Evolutionary conservation across 768 basidiomycete species (phyloP).

Genomic region (Leucocoprinus sp.): DNA sequence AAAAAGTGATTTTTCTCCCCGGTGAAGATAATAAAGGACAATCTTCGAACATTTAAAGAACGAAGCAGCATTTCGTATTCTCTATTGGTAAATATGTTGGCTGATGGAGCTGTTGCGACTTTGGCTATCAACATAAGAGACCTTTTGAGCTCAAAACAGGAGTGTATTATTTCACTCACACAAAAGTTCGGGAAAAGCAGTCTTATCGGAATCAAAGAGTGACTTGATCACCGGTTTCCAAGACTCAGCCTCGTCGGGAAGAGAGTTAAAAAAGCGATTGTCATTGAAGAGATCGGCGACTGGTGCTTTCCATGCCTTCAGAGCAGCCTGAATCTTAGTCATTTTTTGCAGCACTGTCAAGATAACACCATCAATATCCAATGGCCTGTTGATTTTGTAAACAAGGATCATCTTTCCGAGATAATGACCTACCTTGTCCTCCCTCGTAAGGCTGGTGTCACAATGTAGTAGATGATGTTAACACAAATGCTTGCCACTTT

Average conservation of each 20-base stretch:
- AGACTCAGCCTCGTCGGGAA: conserved; percentile 40
- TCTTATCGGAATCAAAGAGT: conserved; percentile 81
- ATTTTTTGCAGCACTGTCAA: conserved; percentile 71
- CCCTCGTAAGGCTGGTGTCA: conserved; percentile 73
- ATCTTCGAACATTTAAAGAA: conserved; percentile 77
- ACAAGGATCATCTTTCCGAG: background rate
- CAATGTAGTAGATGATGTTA: conserved; percentile 78
- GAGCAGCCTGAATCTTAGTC: conserved; percentile 63
- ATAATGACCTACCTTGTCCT: conserved; percentile 52
- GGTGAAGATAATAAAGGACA: conserved; percentile 80
- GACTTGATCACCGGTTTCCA: conserved; percentile 79
- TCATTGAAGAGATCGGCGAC: conserved; percentile 82
- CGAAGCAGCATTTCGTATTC: conserved; percentile 90
- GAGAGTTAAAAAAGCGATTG: conserved; percentile 77
- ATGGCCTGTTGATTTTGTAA: conserved; percentile 37
- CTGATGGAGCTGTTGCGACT: conserved; percentile 78
- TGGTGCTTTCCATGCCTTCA: conserved; percentile 79
- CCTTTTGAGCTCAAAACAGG: conserved; percentile 20
- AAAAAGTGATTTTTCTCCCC: conserved; percentile 91
- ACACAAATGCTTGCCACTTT: conserved; percentile 71
- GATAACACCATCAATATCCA: conserved; percentile 67
- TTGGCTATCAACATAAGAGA: conserved; percentile 36
- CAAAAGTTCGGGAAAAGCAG: conserved; percentile 76
- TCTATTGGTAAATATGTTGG: conserved; percentile 93
- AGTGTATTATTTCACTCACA: conserved; percentile 42